Base-by-base conservation (phyloP, 202 grass and related monocot species). In the Eragrostis tef region DNA sequence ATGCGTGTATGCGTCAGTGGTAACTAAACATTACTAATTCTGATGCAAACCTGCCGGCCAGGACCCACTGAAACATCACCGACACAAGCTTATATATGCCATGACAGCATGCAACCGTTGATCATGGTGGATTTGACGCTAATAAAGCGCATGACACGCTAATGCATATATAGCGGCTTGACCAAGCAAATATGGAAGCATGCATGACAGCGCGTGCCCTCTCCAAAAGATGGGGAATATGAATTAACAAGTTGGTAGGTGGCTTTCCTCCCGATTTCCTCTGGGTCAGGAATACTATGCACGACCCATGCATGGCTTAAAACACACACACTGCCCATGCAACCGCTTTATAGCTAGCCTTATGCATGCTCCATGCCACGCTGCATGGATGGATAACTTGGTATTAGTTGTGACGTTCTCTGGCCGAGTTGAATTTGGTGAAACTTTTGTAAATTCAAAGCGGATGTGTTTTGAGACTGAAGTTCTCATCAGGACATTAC, bases 281-380 rank as follows among this genome's bases (percentile, higher is more conserved):
- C 26, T 43, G 9, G 79, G 84, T 80, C 60, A 80, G 46, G 45
- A 58, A 8, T 39, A 80, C 76, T 80, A 65, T 79, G 53, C 53
- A 57, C 34, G 34, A 9, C 58, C 72, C 72, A 71, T 84, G 82
- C 82, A 61, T 51, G 56, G 64, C 64, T n/a, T 61, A 42, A 39
- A 5, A 39, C 5, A 39, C 34, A 39, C 29, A 39, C 34, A 39
- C 34, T 14, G 58, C 58, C 58, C 58, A 27, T 61, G 58, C 58
- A 61, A 60, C 21, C 57, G 57, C 57, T 60, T 60, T 60, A 60
- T 60, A 61, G 11, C 22, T 4, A 26, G 3, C 10, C 9, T 57
- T 60, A 60, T 60, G 26, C 58, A 61, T 0, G 58, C 58, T 61
- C 22, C 58, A 27, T 61, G 58, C 22, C 58, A 61, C 22, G 26